phyloP scores from a whole-genome alignment of 2,329 filamentous ascomycete genomes.

The Davidsoniella neocaledoniae region DNA sequence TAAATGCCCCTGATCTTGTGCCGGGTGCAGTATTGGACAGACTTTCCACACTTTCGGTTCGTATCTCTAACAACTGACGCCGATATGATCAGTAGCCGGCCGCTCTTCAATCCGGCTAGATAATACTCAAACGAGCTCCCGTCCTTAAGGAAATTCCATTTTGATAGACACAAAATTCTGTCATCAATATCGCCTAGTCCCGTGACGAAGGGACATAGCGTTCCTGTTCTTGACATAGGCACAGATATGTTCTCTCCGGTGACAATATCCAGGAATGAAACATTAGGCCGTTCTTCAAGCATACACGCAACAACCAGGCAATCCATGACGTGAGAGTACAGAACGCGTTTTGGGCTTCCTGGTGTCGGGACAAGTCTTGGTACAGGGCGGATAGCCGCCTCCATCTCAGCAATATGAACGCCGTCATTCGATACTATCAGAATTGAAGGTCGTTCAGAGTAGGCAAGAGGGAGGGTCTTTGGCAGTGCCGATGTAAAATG shows the following conservation, averaged over 20 bases:
- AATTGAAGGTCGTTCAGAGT: conserved; percentile 1
- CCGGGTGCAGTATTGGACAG: conserved; percentile 37
- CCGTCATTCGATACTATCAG: conserved; percentile 32
- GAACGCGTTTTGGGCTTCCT: conserved; percentile 32
- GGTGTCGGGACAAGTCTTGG: conserved; percentile 31
- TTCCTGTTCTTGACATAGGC: conserved; percentile 25
- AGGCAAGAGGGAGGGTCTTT: not conserved
- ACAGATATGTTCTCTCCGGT: conserved; percentile 35
- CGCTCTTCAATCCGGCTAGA: conserved; percentile 38
- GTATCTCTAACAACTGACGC: conserved; percentile 12
- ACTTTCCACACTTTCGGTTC: conserved; percentile 15
- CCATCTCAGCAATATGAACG: conserved; percentile 37
- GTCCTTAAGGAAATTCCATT: conserved; percentile 45
- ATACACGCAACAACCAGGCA: conserved; percentile 37
- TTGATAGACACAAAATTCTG: conserved; percentile 40
- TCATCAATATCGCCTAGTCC: conserved; percentile 41
- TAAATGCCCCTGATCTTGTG: conserved; percentile 28
- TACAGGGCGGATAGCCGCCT: conserved; percentile 27
- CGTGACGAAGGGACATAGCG: conserved; percentile 31
- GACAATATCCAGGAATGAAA: conserved; percentile 40
- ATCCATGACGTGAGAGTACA: conserved; percentile 37
- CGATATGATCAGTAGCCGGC: conserved; percentile 39
- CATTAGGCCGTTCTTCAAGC: conserved; percentile 26
- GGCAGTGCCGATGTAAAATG: conserved; percentile 6
- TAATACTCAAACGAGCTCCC: conserved; percentile 45